Evolutionary conservation across 257 asterid genomes (phyloP).

Genomic region (Salvia splendens): DNA sequence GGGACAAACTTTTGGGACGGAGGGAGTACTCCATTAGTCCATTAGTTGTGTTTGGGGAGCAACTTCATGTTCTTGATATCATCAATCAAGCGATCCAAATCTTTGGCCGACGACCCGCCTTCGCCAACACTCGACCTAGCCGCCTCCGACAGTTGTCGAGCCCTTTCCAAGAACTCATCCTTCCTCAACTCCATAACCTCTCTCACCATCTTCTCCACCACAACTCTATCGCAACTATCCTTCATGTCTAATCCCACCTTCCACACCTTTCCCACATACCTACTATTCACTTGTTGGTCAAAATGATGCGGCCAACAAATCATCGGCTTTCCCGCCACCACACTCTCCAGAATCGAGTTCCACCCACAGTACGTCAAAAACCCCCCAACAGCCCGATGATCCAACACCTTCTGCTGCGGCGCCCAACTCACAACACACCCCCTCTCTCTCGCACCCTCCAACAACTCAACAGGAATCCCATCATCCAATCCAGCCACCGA

Average conservation of each 20-base stretch:
- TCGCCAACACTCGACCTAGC: conserved; percentile 39
- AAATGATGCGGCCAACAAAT: conserved; percentile 50
- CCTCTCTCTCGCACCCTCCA: conserved; percentile 37
- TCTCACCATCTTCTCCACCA: conserved; percentile 42
- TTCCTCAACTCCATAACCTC: conserved; percentile 54
- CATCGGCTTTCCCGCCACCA: conserved; percentile 47
- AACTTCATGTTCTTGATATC: conserved; percentile 35
- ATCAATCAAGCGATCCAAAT: conserved; percentile 38
- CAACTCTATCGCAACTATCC: conserved; percentile 52
- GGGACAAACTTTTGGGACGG: no score
- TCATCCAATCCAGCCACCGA: conserved; percentile 33
- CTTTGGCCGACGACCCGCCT: conserved; percentile 47
- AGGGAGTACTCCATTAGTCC: no score
- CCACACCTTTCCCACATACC: conserved; percentile 51
- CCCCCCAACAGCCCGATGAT: conserved; percentile 43
- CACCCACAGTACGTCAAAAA: conserved; percentile 55
- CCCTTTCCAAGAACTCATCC: conserved; percentile 42
- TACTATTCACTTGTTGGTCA: conserved; percentile 56
- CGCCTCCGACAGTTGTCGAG: conserved; percentile 29
- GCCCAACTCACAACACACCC: conserved; percentile 50
- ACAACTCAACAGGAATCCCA: conserved; percentile 32
- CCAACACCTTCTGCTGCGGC: conserved; percentile 50
- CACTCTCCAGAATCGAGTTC: conserved; percentile 48
- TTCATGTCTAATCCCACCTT: conserved; percentile 59
- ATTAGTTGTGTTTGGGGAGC: no score